Evolutionary conservation across 2,329 filamentous ascomycete genomes (phyloP).

Genomic region (Fusarium solani-melongenae): DNA sequence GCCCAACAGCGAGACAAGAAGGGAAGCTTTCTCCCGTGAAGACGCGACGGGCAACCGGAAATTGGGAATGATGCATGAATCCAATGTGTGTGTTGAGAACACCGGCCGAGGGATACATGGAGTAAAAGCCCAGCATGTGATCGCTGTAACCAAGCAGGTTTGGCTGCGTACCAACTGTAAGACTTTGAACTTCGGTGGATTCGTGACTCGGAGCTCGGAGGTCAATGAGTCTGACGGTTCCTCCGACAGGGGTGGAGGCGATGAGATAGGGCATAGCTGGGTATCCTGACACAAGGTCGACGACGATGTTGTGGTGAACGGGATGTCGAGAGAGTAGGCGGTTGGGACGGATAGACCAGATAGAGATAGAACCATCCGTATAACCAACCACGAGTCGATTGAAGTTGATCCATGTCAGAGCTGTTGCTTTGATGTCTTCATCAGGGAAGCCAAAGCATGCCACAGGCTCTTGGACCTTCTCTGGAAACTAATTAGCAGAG

Average conservation of each 20-base stretch:
- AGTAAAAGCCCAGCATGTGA: conserved; percentile 65
- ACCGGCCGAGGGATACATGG: conserved; percentile 63
- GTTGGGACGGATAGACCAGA: conserved; percentile 66
- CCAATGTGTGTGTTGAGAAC: conserved; percentile 64
- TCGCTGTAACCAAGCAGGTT: conserved; percentile 66
- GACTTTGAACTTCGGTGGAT: conserved; percentile 63
- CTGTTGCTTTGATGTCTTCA: conserved; percentile 63
- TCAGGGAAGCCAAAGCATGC: conserved; percentile 57
- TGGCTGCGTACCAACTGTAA: conserved; percentile 63
- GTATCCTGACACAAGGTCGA: conserved; percentile 67
- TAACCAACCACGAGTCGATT: conserved; percentile 68
- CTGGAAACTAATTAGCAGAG: conserved; percentile 49
- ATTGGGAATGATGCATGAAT: conserved; percentile 64
- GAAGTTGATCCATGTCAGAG: conserved; percentile 65
- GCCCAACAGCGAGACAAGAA: conserved; percentile 61
- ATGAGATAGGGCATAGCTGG: conserved; percentile 67
- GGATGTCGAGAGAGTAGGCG: conserved; percentile 62
- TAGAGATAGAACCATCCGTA: conserved; percentile 64
- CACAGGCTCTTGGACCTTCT: conserved; percentile 57
- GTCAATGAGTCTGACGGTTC: conserved; percentile 64
- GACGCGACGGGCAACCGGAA: conserved; percentile 63
- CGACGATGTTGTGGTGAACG: conserved; percentile 64
- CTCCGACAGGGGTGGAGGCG: conserved; percentile 66
- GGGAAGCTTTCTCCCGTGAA: conserved; percentile 62
- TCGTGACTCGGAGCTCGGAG: conserved; percentile 64